Evolutionary conservation across 2,329 filamentous ascomycete species (phyloP).

Genomic region (Drechslera avenae): DNA sequence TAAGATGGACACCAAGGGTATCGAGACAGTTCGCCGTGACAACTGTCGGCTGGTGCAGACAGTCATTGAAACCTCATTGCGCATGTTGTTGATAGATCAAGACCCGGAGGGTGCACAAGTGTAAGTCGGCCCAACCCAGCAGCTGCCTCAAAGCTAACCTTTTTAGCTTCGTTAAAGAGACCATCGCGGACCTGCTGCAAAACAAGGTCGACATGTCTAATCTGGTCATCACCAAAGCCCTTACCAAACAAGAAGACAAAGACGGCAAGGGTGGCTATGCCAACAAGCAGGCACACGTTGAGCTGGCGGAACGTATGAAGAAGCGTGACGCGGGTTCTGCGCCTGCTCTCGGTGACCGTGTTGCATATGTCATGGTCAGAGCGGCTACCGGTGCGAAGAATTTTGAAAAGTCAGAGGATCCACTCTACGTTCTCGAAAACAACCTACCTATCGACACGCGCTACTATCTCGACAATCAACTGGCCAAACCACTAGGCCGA

Average conservation of each 20-base stretch:
- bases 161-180: slow-evolving; percentile 88
- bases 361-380: slow-evolving; percentile 97
- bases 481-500: slow-evolving; percentile 88
- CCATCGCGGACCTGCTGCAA: slow-evolving; percentile 90
- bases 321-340: slow-evolving; percentile 96
- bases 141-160: slow-evolving; percentile 47
- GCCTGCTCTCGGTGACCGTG: slow-evolving; percentile 89
- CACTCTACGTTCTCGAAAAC: slow-evolving; percentile 95
- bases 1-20: slow-evolving; percentile 99
- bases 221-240: slow-evolving; percentile 96
- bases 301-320: slow-evolving; percentile 93
- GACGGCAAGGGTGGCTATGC: slow-evolving; percentile 63
- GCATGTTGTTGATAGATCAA: slow-evolving; percentile 93
- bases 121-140: slow-evolving; percentile 60
- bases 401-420: slow-evolving; percentile 96
- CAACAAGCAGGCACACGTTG: slow-evolving; percentile 93
- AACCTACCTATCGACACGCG: slow-evolving; percentile 97
- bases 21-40: slow-evolving; percentile 95
- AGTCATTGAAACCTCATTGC: slow-evolving; percentile 93
- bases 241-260: slow-evolving; percentile 68
- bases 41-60: slow-evolving; percentile 96
- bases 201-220: slow-evolving; percentile 99
- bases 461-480: slow-evolving; percentile 98
- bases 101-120: slow-evolving; percentile 90
- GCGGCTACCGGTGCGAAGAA: slow-evolving; percentile 88